Evolutionary conservation across 371 early-diverging fungal genomes (phyloP), one percentile per base, ranked within the genome.

Genomic region (Paraphysoderma sedebokerense): DNA sequence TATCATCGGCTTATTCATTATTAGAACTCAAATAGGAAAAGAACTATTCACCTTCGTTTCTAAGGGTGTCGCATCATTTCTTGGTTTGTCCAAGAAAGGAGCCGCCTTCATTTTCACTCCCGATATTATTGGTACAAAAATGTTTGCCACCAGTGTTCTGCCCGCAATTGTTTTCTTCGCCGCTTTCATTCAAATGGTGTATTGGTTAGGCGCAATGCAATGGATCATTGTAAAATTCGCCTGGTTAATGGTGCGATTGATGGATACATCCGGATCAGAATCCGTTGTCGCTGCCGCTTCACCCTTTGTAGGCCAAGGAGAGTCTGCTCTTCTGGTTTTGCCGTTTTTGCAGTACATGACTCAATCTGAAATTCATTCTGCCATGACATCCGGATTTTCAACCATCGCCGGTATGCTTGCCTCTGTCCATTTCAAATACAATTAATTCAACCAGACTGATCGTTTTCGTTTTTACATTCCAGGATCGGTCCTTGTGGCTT

Each of bases 381-480:
- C 79, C 67, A 80, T 91, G 85, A 76, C 80, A n/a, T 84, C 86
- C 39, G 90, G 88, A 31, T 90, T 90, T 65, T 78, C 88, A 20
- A 89, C 90, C 46, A 77, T 85, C 51, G 76, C 87, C 22, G 92
- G 92, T n/a, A 85, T 87, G n/a, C 82, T 83, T n/a, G 60, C 89
- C 29, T 42, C 28, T 17, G 58, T 51, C 30, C 62, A 59, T 55
- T 41, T 51, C 38, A 20, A 46, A 15, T 53, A 48, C 53, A 52
- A 53, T 34, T 34, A 13, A 34, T n/a, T n/a, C n/a, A n/a, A n/a
- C n/a, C n/a, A n/a, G n/a, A n/a, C n/a, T n/a, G n/a, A n/a, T n/a
- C n/a, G n/a, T n/a, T n/a, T n/a, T n/a, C n/a, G n/a, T n/a, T n/a
- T n/a, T n/a, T n/a, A n/a, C n/a, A n/a, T n/a, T n/a, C n/a, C n/a